Evolutionary conservation across 805 yeast species (phyloP), one percentile per base, ranked within the genome.

Genomic region (Metschnikowia lunata): DNA sequence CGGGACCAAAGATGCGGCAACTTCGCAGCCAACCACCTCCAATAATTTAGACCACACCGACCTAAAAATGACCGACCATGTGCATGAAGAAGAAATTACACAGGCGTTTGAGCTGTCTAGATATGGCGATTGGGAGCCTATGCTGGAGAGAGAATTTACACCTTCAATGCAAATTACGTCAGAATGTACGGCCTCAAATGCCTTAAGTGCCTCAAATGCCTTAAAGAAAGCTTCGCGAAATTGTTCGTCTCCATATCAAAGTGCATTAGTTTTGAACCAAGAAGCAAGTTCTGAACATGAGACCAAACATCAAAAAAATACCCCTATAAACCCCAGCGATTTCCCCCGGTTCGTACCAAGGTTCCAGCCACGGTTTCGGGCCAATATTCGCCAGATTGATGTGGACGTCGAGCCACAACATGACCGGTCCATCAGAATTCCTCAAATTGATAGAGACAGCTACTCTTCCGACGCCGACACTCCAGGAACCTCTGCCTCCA

Each of bases 11-110:
- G 23, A n/a, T 38, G 42, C 15, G 35, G 34, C 34, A 9, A 8
- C 38, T 40, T 40, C 30, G 43, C 43, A 40, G 43, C 43, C 43
- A 40, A 31, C n/a, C 23, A 18, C 23, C 23, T 3, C 23, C 23
- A 18, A 18, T 18, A 5, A 18, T 18, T 18, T 18, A 18, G 23
- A 29, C 11, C 31, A 10, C n/a, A 12, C n/a, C n/a, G 31, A 29
- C n/a, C 31, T 12, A 12, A 29, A 29, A 29, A 11, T 29, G 11
- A 3, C 31, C n/a, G 31, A 6, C 11, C 11, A 29, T 29, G 31
- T 29, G 6, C 3, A 29, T 10, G n/a, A 11, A 6, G 31, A 6
- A 18, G 4, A 18, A 18, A 3, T 18, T 18, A 3, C 23, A 18
- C 23, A 3, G 23, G 23, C 23, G 5, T 18, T 18, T 18, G 23